A percentile compares a stretch with the other conserved stretches of the same genome.
Conservation (phyloP, 805 yeast genomes). For the Millerago galiae region DNA sequence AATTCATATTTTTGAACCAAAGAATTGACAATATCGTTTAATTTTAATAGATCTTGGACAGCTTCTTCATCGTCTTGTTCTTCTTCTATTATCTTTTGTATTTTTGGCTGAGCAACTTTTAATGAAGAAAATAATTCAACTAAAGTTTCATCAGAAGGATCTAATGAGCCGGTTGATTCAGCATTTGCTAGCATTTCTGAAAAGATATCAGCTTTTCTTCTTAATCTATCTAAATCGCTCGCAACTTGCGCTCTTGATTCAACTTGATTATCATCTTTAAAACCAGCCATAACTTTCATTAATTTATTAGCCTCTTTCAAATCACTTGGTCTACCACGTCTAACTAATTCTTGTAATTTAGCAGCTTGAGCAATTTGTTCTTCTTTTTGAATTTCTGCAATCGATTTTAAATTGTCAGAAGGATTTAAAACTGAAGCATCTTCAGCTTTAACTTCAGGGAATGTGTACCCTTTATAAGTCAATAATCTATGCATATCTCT, state of each 20-base stretch:
- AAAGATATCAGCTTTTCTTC: slow-evolving; percentile 78
- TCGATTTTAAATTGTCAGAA: slow-evolving; percentile 75
- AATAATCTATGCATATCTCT: slow-evolving; percentile 93
- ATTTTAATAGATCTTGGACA: slow-evolving; percentile 54
- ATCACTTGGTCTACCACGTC: slow-evolving; percentile 94
- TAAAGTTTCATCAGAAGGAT: slow-evolving; percentile 55
- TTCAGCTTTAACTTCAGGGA: slow-evolving; percentile 86
- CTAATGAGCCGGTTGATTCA: slow-evolving; percentile 33
- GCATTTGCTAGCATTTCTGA: slow-evolving; percentile 74
- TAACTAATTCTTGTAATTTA: slow-evolving; percentile 87
- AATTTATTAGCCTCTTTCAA: slow-evolving; percentile 92
- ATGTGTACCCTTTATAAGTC: slow-evolving; percentile 82
- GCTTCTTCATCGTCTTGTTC: slow-evolving; percentile 66
- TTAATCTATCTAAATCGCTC: slow-evolving; percentile 77
- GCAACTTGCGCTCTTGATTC: slow-evolving; percentile 70
- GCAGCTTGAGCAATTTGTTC: slow-evolving; percentile 92
- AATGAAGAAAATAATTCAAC: slow-evolving; percentile 72
- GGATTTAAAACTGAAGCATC: slow-evolving; percentile 94
- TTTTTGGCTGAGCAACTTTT: slow-evolving; percentile 80
- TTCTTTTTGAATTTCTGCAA: slow-evolving; percentile 86
- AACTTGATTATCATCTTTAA: slow-evolving; percentile 67
- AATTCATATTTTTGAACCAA: slow-evolving; percentile 61
- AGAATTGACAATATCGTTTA: slow-evolving; percentile 72
- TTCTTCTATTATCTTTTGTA: slow-evolving; percentile 77
- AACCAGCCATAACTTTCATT: slow-evolving; percentile 98